Evolutionary conservation across 164 flowering plant species (phyloP), one percentile per base, ranked within the genome.

Genomic region (Santalum album): DNA sequence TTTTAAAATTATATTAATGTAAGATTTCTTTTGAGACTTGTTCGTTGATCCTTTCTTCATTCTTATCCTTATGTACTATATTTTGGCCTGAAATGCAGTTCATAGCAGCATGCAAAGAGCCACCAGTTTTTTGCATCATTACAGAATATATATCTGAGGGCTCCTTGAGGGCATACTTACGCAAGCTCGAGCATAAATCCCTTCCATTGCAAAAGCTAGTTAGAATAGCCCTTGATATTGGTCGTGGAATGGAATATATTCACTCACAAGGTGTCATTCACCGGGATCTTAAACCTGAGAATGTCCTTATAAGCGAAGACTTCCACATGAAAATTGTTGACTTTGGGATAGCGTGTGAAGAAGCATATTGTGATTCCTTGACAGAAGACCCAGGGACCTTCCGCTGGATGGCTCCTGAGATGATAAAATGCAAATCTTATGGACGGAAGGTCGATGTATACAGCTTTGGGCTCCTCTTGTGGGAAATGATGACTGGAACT

Each of bases 361-460:
- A 76, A 59, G 82, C 75, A 35, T 68, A 70, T 49, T 78, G 96
- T 72, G 94, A 92, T 69, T 52, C 68, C 25, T 54, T 86, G 56
- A 79, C 77, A 1, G 96, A 84, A 69, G 96, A 88, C 46, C 88
- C 87, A 7, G 98, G 98, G 7, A 91, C 98, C 19, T 91, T 73
- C 47, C 86, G 98, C 0, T 91, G 98, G 98, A 91, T 91, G 98
- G 98, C 98, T 17, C 98, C 98, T 17, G 98, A 92, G 66, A 80
- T 88, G 98, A 86, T 86, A 48, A 85, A 79, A 57, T 80, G 72
- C 25, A 87, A 81, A 60, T 53, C 77, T 1, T 84, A 90, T 61
- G 83, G 91, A 21, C 55, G 74, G 60, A 87, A 84, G 66, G 95
- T 82, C 43, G 98, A 90, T 66, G 95, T 90, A 9, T 90, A 90